phyloP scores from a whole-genome alignment of 495 filamentous ascomycete genomes.

The Aspergillus egyptiacus region DNA sequence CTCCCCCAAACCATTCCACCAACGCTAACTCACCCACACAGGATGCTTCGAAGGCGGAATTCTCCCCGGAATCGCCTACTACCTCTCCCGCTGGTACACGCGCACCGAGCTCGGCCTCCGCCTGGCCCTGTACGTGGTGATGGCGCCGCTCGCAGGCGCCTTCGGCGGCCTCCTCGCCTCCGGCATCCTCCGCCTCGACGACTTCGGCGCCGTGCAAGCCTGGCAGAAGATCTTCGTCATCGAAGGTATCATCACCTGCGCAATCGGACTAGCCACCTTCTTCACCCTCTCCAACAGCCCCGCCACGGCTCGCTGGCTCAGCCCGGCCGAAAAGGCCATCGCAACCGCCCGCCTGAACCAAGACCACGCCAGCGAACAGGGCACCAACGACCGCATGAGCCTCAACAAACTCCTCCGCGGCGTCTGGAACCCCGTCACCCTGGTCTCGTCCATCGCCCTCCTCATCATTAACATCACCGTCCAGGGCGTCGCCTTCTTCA shows the following conservation, averaged over 20 bases:
- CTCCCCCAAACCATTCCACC: slow-evolving; percentile 38
- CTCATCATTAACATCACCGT: slow-evolving; percentile 52
- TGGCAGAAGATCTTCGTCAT: slow-evolving; percentile 75
- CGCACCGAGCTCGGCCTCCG: slow-evolving; percentile 62
- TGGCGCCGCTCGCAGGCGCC: slow-evolving; percentile 62
- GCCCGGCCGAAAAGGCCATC: slow-evolving; percentile 55
- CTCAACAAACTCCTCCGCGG: slow-evolving; percentile 45
- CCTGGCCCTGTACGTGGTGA: slow-evolving; percentile 44
- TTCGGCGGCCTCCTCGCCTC: slow-evolving; percentile 67
- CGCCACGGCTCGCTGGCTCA: slow-evolving; percentile 58
- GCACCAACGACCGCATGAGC: neutral
- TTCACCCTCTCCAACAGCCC: slow-evolving; percentile 62
- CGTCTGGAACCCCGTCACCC: slow-evolving; percentile 44
- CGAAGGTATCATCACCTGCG: slow-evolving; percentile 64
- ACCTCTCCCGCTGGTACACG: slow-evolving; percentile 65
- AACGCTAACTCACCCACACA: no score
- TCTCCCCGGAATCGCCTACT: slow-evolving; percentile 69
- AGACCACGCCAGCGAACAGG: slow-evolving; percentile 45
- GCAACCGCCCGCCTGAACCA: slow-evolving; percentile 61
- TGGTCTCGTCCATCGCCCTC: slow-evolving; percentile 43
- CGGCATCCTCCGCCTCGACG: slow-evolving; percentile 41
- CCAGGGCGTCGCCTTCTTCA: slow-evolving; percentile 58
- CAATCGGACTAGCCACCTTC: slow-evolving; percentile 52
- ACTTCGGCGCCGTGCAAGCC: slow-evolving; percentile 41
- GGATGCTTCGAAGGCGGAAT: slow-evolving; percentile 66